These are phyloP conservation scores for Emergomyces pasteurianus DNA, from an alignment of 2,329 filamentous ascomycete species.

Conservation along the genomic window DNA sequence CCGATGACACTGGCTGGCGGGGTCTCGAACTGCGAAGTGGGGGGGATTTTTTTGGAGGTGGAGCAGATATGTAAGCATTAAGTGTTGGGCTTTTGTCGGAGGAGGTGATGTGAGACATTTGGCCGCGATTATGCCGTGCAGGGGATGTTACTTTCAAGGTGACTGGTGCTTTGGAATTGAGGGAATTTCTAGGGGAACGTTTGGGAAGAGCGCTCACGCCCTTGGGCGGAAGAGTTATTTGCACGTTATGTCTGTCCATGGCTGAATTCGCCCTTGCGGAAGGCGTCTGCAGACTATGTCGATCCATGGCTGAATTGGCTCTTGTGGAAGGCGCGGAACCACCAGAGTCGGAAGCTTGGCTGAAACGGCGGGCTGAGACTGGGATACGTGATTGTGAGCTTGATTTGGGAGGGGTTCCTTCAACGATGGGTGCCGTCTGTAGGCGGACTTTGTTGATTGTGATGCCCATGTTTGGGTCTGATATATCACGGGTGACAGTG, in stretches of 20 bases:
- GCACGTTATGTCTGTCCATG: constrained; percentile 15
- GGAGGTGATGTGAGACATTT: constrained; percentile 20
- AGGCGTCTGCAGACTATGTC: constrained; percentile 15
- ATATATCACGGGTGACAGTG: constrained; percentile 18
- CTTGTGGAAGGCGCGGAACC: constrained; percentile 24
- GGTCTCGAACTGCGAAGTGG: constrained; percentile 67
- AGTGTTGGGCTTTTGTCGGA: constrained; percentile 47
- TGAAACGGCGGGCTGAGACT: constrained; percentile 29
- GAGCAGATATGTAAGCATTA: constrained; percentile 61
- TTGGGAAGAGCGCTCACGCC: constrained; percentile 31
- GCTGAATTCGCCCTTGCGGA: constrained; percentile 24
- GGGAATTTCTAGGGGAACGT: constrained; percentile 21
- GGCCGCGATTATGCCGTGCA: constrained; percentile 22
- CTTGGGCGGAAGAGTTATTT: constrained; percentile 25
- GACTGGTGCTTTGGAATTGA: constrained; percentile 16
- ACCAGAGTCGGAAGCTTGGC: constrained; percentile 30
- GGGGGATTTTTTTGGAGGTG: constrained; percentile 62
- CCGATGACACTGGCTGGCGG: constrained; percentile 64
- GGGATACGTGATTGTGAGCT: constrained; percentile 34
- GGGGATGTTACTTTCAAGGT: constrained; percentile 20
- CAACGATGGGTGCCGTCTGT: constrained; percentile 10
- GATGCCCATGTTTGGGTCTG: constrained; percentile 25
- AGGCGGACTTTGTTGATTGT: constrained; percentile 17
- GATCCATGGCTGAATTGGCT: constrained; percentile 21
- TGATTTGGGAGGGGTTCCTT: constrained; percentile 1